These are phyloP conservation scores for Perilla frutescens DNA, from an alignment of 257 asterid species.

Conservation along the genomic window DNA sequence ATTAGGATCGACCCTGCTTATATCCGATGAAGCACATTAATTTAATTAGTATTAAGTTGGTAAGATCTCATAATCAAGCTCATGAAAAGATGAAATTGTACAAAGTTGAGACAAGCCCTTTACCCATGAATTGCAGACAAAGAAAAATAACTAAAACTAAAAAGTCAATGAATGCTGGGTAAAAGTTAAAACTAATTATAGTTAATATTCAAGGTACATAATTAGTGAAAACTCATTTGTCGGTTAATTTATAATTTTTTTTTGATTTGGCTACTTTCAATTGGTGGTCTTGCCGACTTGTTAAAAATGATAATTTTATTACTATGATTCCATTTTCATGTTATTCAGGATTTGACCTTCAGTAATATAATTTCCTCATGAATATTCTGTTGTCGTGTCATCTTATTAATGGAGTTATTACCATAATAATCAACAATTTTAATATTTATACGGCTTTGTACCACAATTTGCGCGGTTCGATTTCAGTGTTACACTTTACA, in stretches of 20 bases:
- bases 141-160: conserved; percentile 8
- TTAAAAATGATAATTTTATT: not conserved
- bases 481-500: too few species aligned
- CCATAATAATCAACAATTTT: too few species aligned
- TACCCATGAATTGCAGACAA: conserved; percentile 20
- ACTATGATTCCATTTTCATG: not conserved
- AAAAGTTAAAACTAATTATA: conserved; percentile 32
- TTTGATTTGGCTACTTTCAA: conserved; percentile 4
- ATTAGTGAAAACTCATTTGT: conserved; percentile 20
- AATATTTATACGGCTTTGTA: too few species aligned
- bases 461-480: too few species aligned
- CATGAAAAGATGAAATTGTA: not conserved
- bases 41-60: not conserved
- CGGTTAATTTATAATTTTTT: not conserved
- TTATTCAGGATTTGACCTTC: conserved; percentile 19
- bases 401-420: too few species aligned
- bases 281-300: conserved; percentile 24
- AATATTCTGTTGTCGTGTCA: too few species aligned
- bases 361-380: too few species aligned
- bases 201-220: not conserved
- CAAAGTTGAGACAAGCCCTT: conserved; percentile 28
- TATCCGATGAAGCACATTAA: too few species aligned
- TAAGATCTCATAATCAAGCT: not conserved
- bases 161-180: conserved; percentile 13
- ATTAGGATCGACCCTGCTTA: too few species aligned